A percentile compares a stretch with the other conserved stretches of the same genome.
Conservation (phyloP, 495 filamentous ascomycete species). For the Podospora australis region DNA sequence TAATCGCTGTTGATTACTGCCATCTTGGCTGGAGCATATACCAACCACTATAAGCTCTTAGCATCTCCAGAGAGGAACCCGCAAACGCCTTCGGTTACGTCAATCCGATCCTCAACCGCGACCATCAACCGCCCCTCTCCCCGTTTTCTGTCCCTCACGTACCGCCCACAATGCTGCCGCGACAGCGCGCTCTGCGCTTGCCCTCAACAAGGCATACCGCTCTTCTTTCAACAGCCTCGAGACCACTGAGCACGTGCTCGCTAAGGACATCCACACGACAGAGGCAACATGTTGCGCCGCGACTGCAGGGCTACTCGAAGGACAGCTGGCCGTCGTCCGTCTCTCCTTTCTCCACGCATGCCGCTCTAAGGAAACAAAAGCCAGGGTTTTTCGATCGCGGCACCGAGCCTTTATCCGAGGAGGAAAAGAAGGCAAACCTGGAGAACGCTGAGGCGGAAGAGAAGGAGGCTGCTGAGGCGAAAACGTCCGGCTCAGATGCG, state of each 20-base stretch:
- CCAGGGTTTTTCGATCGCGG: conserved; percentile 39
- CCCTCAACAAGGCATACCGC: conserved; percentile 16
- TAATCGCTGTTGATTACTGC: conserved; percentile 1
- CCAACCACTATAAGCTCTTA: not conserved
- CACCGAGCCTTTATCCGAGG: conserved; percentile 36
- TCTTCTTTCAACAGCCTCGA: conserved; percentile 9
- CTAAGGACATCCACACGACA: conserved; percentile 10
- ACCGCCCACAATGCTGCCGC: conserved; percentile 25
- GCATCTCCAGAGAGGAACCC: not conserved
- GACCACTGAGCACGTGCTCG: conserved; percentile 12
- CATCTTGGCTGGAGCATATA: too few species aligned
- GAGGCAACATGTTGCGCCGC: conserved; percentile 9
- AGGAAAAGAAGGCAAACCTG: conserved; percentile 41
- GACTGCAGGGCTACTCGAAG: conserved; percentile 11
- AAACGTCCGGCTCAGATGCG: conserved; percentile 34
- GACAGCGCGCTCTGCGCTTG: conserved; percentile 25
- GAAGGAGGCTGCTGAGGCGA: conserved; percentile 27
- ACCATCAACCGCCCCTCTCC: not conserved
- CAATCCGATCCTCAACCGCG: conserved; percentile 12
- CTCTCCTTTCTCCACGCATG: conserved; percentile 36
- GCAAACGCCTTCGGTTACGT: conserved; percentile 21
- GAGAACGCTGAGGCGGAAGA: conserved; percentile 40
- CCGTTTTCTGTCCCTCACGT: not conserved
- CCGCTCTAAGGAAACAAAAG: conserved; percentile 34
- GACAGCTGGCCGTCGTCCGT: conserved; percentile 11